These are phyloP conservation scores for Mycena albidolilacea DNA, from an alignment of 768 basidiomycete species.

Conservation along the genomic window DNA sequence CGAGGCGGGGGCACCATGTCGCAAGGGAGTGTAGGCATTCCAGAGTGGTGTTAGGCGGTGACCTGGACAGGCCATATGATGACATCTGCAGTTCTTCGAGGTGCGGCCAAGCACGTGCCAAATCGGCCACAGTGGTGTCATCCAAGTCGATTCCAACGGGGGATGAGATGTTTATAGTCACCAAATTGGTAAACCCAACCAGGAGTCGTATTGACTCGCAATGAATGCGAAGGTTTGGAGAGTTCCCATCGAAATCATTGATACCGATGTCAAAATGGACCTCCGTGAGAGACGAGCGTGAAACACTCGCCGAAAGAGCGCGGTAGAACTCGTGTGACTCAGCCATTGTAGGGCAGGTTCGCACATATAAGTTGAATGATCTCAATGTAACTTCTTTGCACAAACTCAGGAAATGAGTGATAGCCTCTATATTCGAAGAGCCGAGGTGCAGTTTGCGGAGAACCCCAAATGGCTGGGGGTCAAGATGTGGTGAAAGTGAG, in stretches of 20 bases:
- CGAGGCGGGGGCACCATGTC: conserved; percentile 16
- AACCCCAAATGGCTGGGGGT: not conserved
- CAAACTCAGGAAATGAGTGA: not conserved
- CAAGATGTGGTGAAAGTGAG: too few relatives aligned
- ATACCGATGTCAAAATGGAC: not conserved
- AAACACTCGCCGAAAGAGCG: not conserved
- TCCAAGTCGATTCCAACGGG: not conserved
- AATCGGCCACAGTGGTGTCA: not conserved
- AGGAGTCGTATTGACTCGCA: not conserved
- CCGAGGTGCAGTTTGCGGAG: not conserved
- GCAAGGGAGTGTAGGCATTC: conserved; percentile 22
- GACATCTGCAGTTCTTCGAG: conserved; percentile 6
- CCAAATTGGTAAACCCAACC: not conserved
- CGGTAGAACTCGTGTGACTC: not conserved
- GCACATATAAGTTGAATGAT: not conserved
- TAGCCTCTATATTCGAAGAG: not conserved
- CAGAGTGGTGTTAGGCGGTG: conserved; percentile 6
- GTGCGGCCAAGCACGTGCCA: conserved; percentile 24
- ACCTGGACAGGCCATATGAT: not conserved
- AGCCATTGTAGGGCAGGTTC: too few relatives aligned
- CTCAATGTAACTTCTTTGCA: not conserved
- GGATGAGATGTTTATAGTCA: not conserved
- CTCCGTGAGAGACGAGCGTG: not conserved
- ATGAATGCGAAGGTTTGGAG: not conserved
- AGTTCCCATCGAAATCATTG: not conserved